Evolutionary conservation across 306 rosid genomes (phyloP), one percentile per base, ranked within the genome.

Genomic region (Sesbania bispinosa): DNA sequence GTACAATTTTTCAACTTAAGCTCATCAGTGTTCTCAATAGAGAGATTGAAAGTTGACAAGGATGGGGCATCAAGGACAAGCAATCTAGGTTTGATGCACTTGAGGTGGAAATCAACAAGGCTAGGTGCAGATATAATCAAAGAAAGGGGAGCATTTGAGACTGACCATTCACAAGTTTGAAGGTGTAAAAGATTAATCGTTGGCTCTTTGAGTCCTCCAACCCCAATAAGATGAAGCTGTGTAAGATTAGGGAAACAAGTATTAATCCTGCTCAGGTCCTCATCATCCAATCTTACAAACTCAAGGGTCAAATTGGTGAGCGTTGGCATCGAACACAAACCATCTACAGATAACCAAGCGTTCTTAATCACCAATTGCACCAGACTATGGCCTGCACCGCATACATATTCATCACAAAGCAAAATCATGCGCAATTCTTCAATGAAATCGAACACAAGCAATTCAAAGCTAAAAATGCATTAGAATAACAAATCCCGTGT

Each of bases 341-440:
- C 84, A 81, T 88, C 88, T 79, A 85, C 87, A 0, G 88, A 82
- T 66, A 88, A 73, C 90, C 93, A 85, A 14, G 87, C 87, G 7
- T 84, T 85, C 68, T 81, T 83, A 61, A 88, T 24, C 75, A 79
- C 84, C 53, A 88, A 78, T 60, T 85, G 76, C 48, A 64, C 57
- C 36, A 88, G 88, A 79, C 55, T 64, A 79, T 9, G 24, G 15
- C 93, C 93, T 88, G 57, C 68, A 50, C 0, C 5, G 38, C 47
- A 66, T 10, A 43, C 7, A 43, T 14, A 35, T 35, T 35, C 39
- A 35, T 35, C 39, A 35, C 7, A 5, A 66, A 9, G 14, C 9
- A 7, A 41, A n/a, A n/a, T n/a, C n/a, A n/a, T n/a, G n/a, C n/a
- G n/a, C n/a, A n/a, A n/a, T n/a, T n/a, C n/a, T n/a, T n/a, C n/a